Evolutionary conservation across 352 stramenopile genomes (phyloP).

Genomic region (Poterioochromonas sp.): DNA sequence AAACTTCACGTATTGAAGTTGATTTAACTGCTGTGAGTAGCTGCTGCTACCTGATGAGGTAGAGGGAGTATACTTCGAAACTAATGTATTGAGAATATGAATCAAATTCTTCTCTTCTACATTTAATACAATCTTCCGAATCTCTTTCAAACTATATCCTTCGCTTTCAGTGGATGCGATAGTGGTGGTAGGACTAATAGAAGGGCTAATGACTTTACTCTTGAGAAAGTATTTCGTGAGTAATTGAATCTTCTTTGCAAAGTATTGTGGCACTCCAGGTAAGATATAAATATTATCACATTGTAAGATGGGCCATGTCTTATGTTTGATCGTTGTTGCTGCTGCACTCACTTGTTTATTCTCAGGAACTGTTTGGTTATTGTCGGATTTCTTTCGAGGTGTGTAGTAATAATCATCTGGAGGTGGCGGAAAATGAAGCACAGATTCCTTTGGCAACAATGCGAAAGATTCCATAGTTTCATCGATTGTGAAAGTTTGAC

Average conservation of each 20-base stretch:
- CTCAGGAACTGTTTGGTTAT: background rate
- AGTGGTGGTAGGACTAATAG: too few relatives aligned
- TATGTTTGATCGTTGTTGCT: conserved; percentile 6
- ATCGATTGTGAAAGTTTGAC: too few relatives aligned
- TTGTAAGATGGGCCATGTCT: conserved; percentile 64
- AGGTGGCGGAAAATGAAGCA: conserved; percentile 53
- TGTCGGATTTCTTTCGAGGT: background rate
- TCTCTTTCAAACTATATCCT: conserved; percentile 38
- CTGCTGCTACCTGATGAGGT: too few relatives aligned
- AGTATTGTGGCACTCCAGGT: conserved; percentile 62
- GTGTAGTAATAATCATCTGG: conserved; percentile 14
- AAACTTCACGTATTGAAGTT: conserved; percentile 26
- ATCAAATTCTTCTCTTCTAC: conserved; percentile 34
- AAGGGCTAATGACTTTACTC: background rate
- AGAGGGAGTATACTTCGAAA: background rate
- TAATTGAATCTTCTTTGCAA: conserved; percentile 59
- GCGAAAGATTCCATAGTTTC: conserved; percentile 44
- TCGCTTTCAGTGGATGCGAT: too few relatives aligned
- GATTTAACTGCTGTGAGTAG: too few relatives aligned
- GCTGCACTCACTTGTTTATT: too few relatives aligned
- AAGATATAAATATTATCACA: conserved; percentile 72
- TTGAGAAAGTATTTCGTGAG: conserved; percentile 52
- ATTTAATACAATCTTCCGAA: conserved; percentile 35
- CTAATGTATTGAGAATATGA: conserved; percentile 21
- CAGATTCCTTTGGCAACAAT: conserved; percentile 55